Evolutionary conservation across 257 asterid genomes (phyloP).

Genomic region (Paulownia fortunei): DNA sequence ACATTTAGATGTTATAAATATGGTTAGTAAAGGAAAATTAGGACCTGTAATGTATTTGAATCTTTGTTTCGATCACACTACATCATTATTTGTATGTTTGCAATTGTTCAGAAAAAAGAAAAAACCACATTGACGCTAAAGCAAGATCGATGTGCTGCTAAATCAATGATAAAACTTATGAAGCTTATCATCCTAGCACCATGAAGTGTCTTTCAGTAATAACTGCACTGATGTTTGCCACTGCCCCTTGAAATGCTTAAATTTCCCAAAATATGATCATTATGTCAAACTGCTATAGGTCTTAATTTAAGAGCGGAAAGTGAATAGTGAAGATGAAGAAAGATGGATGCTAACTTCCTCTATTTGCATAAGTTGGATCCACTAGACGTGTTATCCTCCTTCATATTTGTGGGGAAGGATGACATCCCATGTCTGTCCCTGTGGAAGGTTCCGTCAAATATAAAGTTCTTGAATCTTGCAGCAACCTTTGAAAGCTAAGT

Average conservation of each 20-base stretch:
- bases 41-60: not conserved
- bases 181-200: not conserved
- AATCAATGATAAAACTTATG: not conserved
- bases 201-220: not conserved
- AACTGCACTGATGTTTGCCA: not conserved
- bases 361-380: not conserved
- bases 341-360: not conserved
- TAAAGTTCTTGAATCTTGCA: too few relatives aligned
- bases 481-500: too few relatives aligned
- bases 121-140: too few relatives aligned
- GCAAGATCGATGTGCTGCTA: too few relatives aligned
- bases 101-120: not conserved
- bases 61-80: not conserved
- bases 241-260: not conserved
- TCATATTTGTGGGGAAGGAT: not conserved
- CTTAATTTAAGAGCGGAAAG: too few relatives aligned
- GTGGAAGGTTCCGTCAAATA: too few relatives aligned
- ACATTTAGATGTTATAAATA: not conserved
- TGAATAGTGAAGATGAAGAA: not conserved
- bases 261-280: not conserved
- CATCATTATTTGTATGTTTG: not conserved
- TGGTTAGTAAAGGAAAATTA: slow-evolving; percentile 1
- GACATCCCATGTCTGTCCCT: not conserved
- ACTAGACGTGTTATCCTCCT: not conserved
- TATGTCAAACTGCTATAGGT: too few relatives aligned